Evolutionary conservation across 1,284 basidiomycete species (phyloP).

Genomic region (Trichosporon ovoides): DNA sequence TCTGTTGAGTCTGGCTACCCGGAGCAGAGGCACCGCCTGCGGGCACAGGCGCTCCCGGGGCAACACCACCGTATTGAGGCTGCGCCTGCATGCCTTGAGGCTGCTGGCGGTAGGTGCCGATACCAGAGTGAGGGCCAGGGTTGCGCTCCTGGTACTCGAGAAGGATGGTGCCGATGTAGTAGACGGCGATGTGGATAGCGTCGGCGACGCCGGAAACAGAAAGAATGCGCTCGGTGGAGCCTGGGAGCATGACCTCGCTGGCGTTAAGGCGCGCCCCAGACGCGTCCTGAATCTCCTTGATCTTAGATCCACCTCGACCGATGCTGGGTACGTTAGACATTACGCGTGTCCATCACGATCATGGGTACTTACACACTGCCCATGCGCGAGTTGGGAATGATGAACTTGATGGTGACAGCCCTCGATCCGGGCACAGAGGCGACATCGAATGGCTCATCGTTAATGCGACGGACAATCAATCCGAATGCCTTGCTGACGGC

Average conservation of each 20-base stretch:
- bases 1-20: constrained; percentile 81
- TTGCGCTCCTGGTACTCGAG: constrained; percentile 85
- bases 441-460: constrained; percentile 97
- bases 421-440: constrained; percentile 96
- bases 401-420: constrained; percentile 98
- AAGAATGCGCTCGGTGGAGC: constrained; percentile 97
- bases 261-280: constrained; percentile 94
- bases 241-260: constrained; percentile 95
- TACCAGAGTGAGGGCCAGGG: constrained; percentile 29
- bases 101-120: constrained; percentile 44
- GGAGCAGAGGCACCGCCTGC: constrained; percentile 28
- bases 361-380: constrained; percentile 65
- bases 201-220: constrained; percentile 99
- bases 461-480: constrained; percentile 95
- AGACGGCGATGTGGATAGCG: constrained; percentile 98
- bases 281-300: constrained; percentile 99
- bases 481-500: constrained; percentile 99
- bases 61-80: constrained; percentile 12
- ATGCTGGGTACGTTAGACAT: constrained; percentile 54
- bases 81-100: constrained; percentile 20
- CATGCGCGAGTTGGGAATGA: constrained; percentile 99
- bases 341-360: too few relatives aligned
- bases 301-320: constrained; percentile 94
- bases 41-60: constrained; percentile 11
- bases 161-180: constrained; percentile 95